A percentile compares a stretch with the other conserved stretches of the same genome.
Evolutionary conservation across 192 early-diverging fungal species (phyloP).

Genomic region (Funneliformis geosporum): DNA sequence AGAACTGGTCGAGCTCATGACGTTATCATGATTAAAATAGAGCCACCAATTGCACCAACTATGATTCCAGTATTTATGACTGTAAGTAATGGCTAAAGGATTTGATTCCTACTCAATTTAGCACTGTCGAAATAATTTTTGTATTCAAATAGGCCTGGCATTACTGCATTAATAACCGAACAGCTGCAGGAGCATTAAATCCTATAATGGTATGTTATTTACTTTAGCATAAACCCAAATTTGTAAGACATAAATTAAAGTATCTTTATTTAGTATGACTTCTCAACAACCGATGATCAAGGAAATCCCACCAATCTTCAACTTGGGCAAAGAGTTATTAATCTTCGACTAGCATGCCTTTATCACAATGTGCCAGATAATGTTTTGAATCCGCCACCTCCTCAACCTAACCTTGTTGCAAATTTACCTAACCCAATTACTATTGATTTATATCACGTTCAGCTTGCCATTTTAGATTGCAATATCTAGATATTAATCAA

Average conservation of each 20-base stretch:
- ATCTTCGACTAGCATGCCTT: background rate
- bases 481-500: background rate
- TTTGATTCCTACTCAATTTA: background rate
- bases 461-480: background rate
- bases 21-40: constrained; percentile 10
- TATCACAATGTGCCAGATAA: background rate
- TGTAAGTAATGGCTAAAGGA: constrained; percentile 17
- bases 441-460: background rate
- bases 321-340: constrained; percentile 1
- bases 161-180: constrained; percentile 20
- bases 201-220: constrained; percentile 20
- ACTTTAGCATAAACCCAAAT: too few relatives aligned
- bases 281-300: background rate
- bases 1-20: background rate
- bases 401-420: too few relatives aligned
- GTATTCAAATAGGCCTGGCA: background rate
- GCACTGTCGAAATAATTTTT: background rate
- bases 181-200: background rate
- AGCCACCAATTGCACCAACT: background rate
- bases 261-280: constrained; percentile 10
- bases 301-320: constrained; percentile 1
- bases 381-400: background rate
- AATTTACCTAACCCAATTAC: background rate
- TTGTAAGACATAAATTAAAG: too few relatives aligned
- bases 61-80: background rate